Evolutionary conservation across 176 grass and related monocot genomes (phyloP).

Genomic region (Saccharum officinarum): DNA sequence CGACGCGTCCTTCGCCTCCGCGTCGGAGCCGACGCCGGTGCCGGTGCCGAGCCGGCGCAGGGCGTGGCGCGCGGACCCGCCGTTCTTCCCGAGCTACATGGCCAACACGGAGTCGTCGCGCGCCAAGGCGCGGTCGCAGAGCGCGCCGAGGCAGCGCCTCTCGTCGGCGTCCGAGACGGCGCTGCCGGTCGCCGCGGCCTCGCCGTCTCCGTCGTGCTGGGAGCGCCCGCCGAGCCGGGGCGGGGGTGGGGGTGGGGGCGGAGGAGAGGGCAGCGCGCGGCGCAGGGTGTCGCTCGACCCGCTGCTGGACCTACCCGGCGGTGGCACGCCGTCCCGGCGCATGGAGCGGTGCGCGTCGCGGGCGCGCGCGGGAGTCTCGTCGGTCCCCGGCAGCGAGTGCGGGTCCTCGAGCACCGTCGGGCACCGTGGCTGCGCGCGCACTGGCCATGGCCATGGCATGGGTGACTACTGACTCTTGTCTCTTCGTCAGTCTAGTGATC

Average conservation of each 20-base stretch:
- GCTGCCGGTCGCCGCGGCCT: neutral
- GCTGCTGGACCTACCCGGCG: constrained; percentile 42
- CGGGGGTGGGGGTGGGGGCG: neutral
- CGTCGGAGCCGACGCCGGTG: constrained; percentile 33
- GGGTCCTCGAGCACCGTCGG: constrained; percentile 59
- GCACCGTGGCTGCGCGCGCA: constrained; percentile 29
- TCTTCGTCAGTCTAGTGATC: too few species aligned
- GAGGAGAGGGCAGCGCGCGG: constrained; percentile 5
- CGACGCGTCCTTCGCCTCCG: constrained; percentile 36
- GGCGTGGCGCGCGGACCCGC: neutral
- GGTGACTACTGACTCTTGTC: neutral
- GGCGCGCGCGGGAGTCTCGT: constrained; percentile 11
- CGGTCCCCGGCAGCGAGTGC: constrained; percentile 57
- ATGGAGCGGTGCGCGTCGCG: constrained; percentile 55
- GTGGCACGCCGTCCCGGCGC: neutral
- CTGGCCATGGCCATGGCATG: neutral
- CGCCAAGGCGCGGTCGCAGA: constrained; percentile 74
- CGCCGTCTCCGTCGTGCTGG: constrained; percentile 35
- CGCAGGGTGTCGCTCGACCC: constrained; percentile 61
- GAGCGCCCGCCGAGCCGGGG: constrained; percentile 32
- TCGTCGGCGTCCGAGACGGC: constrained; percentile 4
- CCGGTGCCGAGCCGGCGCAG: neutral
- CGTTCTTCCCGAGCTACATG: constrained; percentile 59
- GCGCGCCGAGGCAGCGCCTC: constrained; percentile 63
- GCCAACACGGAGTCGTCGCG: constrained; percentile 75